These are phyloP conservation scores for Neoconidiobolus thromboides DNA, from an alignment of 371 early-diverging fungal species.

Conservation along the genomic window DNA sequence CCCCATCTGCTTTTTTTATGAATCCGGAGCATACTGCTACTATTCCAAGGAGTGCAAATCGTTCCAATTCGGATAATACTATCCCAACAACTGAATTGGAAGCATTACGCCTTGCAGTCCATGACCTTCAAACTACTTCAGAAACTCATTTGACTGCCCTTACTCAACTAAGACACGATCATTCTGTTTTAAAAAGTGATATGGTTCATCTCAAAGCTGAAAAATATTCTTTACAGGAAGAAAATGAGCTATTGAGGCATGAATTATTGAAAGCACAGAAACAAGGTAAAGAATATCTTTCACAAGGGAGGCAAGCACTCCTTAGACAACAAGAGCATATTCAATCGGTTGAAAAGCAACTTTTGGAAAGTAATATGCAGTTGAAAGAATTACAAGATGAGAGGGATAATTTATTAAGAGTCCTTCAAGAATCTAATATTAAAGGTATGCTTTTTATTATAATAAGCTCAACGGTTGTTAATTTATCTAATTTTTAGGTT, in stretches of 20 bases:
- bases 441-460: background rate
- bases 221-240: background rate
- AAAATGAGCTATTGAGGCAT: background rate
- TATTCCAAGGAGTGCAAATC: background rate
- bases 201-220: background rate
- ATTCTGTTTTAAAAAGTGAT: background rate
- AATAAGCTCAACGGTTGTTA: background rate
- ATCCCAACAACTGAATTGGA: conserved; percentile 1
- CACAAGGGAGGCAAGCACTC: background rate
- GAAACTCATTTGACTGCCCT: background rate
- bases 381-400: background rate
- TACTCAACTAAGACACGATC: conserved; percentile 1
- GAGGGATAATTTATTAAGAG: background rate
- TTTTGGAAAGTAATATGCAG: background rate
- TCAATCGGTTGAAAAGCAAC: conserved; percentile 3
- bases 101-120: background rate
- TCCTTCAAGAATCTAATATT: background rate
- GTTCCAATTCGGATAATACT: background rate
- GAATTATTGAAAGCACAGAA: background rate
- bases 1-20: background rate
- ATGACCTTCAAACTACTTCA: background rate
- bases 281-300: background rate
- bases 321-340: conserved; percentile 2
- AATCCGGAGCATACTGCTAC: background rate
- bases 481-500: background rate